A percentile compares a stretch with the other conserved stretches of the same genome.
Conservation (phyloP, 768 basidiomycete species). For the Pilatotrama ljubarskyi region DNA sequence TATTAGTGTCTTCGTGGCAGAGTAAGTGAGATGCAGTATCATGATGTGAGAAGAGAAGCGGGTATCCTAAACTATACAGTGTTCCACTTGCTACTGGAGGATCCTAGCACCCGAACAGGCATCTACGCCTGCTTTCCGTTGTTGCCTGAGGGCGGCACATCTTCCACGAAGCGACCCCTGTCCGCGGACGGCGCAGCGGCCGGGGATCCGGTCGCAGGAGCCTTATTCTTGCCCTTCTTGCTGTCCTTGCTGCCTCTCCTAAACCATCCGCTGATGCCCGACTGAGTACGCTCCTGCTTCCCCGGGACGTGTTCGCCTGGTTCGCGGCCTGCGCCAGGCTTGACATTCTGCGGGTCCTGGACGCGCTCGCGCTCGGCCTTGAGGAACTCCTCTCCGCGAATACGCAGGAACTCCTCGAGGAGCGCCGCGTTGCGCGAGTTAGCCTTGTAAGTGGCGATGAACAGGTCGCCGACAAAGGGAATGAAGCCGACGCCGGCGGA, state of each 20-base stretch:
- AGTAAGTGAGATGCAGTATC: background rate
- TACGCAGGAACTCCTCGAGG: slow-evolving; percentile 79
- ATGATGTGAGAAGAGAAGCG: background rate
- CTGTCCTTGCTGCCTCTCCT: slow-evolving; percentile 19
- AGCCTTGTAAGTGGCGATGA: slow-evolving; percentile 78
- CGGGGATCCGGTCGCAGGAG: background rate
- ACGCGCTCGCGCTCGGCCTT: slow-evolving; percentile 44
- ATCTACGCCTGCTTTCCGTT: background rate
- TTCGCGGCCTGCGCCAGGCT: slow-evolving; percentile 55
- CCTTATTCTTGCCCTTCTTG: slow-evolving; percentile 12
- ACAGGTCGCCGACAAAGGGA: slow-evolving; percentile 74
- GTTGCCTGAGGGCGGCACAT: slow-evolving; percentile 26
- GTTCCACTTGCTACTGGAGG: background rate
- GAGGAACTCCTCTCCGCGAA: slow-evolving; percentile 74
- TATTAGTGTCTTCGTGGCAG: background rate
- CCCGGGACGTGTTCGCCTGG: slow-evolving; percentile 36
- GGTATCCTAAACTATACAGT: background rate
- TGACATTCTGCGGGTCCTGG: slow-evolving; percentile 45
- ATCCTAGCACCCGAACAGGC: background rate
- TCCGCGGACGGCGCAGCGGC: slow-evolving; percentile 11
- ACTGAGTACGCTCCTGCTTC: slow-evolving; percentile 18
- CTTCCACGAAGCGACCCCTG: slow-evolving; percentile 42
- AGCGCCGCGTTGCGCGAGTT: slow-evolving; percentile 88
- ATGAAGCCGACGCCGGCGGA: slow-evolving; percentile 66
- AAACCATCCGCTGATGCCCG: slow-evolving; percentile 22